phyloP scores from a whole-genome alignment of 2,329 filamentous ascomycete species.

The Claviceps cyperi region DNA sequence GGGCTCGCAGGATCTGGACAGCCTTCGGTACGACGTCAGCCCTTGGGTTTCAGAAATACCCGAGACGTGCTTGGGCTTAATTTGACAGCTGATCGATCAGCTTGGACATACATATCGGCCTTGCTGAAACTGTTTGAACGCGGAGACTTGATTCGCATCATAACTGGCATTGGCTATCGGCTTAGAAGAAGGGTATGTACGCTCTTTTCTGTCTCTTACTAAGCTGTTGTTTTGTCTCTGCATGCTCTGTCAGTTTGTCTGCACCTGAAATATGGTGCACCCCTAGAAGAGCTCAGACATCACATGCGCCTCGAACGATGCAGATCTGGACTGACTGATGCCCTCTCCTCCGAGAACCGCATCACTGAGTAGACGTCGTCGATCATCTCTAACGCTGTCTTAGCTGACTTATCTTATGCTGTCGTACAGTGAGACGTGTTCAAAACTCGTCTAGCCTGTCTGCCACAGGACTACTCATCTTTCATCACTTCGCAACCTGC shows the following conservation, averaged over 20 bases:
- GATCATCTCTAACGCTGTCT: background rate
- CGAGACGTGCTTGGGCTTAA: background rate
- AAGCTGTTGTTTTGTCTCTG: background rate
- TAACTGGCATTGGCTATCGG: background rate
- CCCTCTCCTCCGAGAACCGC: background rate
- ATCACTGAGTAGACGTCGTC: background rate
- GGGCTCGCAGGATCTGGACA: background rate
- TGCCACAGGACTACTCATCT: background rate
- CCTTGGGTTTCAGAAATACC: background rate
- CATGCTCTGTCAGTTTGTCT: background rate
- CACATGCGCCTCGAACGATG: background rate
- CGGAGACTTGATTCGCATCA: background rate
- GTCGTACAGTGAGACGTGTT: background rate
- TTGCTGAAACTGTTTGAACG: background rate
- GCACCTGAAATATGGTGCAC: background rate
- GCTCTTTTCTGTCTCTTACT: background rate
- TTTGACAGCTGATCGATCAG: background rate
- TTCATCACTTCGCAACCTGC: conserved; percentile 3
- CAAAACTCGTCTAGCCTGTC: background rate
- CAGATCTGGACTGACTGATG: background rate
- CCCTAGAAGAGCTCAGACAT: background rate
- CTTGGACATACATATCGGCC: background rate
- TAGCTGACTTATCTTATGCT: background rate
- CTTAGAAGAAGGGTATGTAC: background rate
- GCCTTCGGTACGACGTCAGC: background rate